phyloP scores from a whole-genome alignment of 2,329 filamentous ascomycete genomes.

The Epichloe elymi region DNA sequence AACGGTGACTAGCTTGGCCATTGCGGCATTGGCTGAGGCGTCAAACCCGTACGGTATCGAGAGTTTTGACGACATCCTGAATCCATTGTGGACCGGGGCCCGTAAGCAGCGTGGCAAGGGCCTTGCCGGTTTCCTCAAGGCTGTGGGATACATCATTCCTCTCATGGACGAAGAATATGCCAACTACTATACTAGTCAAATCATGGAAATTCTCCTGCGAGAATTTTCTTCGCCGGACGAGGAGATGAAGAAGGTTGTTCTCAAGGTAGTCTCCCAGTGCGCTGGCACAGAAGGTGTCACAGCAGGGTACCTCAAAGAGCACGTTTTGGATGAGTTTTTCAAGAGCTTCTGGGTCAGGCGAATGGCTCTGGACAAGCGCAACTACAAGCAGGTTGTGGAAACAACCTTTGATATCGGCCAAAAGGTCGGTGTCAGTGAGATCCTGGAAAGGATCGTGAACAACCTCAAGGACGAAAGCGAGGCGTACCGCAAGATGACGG shows the following conservation, averaged over 20 bases:
- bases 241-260: constrained; percentile 99
- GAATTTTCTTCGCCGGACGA: constrained; percentile 96
- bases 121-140: constrained; percentile 89
- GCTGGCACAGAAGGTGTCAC: constrained; percentile 91
- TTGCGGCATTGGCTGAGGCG: constrained; percentile 88
- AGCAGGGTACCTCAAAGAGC: constrained; percentile 85
- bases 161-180: constrained; percentile 99
- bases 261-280: constrained; percentile 95
- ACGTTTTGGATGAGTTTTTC: constrained; percentile 92
- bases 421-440: constrained; percentile 95
- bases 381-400: constrained; percentile 95
- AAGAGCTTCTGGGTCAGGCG: constrained; percentile 97
- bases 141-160: constrained; percentile 94
- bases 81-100: constrained; percentile 92
- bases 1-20: constrained; percentile 88
- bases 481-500: constrained; percentile 96
- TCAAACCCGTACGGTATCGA: constrained; percentile 98
- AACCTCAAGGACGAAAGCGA: constrained; percentile 98
- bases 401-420: constrained; percentile 94
- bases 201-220: constrained; percentile 94
- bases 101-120: constrained; percentile 95
- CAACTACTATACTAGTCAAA: constrained; percentile 96
- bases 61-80: constrained; percentile 94
- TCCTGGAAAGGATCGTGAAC: constrained; percentile 81
- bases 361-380: constrained; percentile 94